Base-by-base conservation (phyloP, 2,329 filamentous ascomycete genomes). In the Colletotrichum liaoningense region DNA sequence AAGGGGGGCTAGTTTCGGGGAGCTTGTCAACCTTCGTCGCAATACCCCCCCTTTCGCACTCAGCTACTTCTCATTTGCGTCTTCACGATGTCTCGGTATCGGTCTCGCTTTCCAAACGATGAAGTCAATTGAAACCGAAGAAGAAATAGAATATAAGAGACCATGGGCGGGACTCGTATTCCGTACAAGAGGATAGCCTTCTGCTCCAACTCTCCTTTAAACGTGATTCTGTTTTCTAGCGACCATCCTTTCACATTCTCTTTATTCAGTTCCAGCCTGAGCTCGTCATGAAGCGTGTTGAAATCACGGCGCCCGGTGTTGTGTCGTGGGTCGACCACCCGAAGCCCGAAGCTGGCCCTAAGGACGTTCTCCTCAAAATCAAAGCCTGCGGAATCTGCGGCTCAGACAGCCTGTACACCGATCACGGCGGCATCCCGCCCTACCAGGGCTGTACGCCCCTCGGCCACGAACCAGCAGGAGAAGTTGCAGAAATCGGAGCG, bases 341-440 rank as follows among this genome's bases (percentile, higher is more conserved):
- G 3, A 33, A 22, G 9, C 67, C 67, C 12, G 38, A 57, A 7
- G 38, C 49, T 4, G 67, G 67, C 2, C 67, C 67, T 1, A 63
- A 64, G 3, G 67, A 69, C 26, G 33, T 69, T 5, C 67, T 69
- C 11, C 38, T 69, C 0, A 64, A 64, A 7, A 69, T 69, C 33
- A 64, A 69, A 11, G 67, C 67, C 0, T 69, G 67, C 67, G 67
- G 67, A 4, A 64, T 64, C n/a, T 69, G 67, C 59, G 67, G 67
- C 19, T 69, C 67, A 8, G 67, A 69, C n/a, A 33, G 30, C 0
- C 33, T 69, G 3, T 69, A 49, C 67, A 55, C 38, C 7, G 67
- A 63, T 1, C 7, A 30, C 4, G 67, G 67, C 35, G 67, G 67
- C 26, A 33, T 69, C 3, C 67, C 67, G 1, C 67, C 67, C 0